Percentiles rank a stretch among this genome's conserved stretches.
Evolutionary conservation across 192 early-diverging fungal species (phyloP).

Genomic region (Oehlia diaphana): DNA sequence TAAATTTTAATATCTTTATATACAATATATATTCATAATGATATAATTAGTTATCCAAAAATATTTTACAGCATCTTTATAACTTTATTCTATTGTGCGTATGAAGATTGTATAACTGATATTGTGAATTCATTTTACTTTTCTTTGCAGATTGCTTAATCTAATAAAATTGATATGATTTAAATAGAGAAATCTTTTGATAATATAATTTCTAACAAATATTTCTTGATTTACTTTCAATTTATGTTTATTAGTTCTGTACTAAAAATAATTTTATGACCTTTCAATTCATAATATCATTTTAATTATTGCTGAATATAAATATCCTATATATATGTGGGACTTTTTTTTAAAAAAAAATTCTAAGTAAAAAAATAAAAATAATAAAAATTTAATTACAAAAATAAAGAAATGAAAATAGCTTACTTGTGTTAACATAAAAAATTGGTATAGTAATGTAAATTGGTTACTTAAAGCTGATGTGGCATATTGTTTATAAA

Average conservation of each 20-base stretch:
- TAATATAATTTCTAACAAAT: background rate
- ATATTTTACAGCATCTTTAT: constrained; percentile 64
- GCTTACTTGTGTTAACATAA: constrained; percentile 77
- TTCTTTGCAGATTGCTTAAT: constrained; percentile 87
- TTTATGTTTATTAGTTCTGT: constrained; percentile 95
- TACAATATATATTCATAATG: background rate
- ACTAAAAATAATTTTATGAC: constrained; percentile 52
- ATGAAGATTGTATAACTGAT: constrained; percentile 80
- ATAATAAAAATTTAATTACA: background rate
- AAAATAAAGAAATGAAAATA: background rate
- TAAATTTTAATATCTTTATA: background rate
- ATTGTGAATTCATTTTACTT: constrained; percentile 58
- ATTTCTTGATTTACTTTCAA: constrained; percentile 65
- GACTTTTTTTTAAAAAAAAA: constrained; percentile 38
- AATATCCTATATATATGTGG: constrained; percentile 96
- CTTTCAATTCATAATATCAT: constrained; percentile 73
- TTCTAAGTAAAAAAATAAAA: background rate
- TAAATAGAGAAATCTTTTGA: background rate
- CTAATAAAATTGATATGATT: constrained; percentile 37
- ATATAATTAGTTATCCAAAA: constrained; percentile 67
- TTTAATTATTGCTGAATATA: constrained; percentile 88
- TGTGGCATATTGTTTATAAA: background rate
- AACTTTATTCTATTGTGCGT: constrained; percentile 80
- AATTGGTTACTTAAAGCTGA: constrained; percentile 40
- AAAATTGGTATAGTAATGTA: constrained; percentile 90